Evolutionary conservation across 1,284 basidiomycete genomes (phyloP).

Genomic region (Cerioporus squamosus): DNA sequence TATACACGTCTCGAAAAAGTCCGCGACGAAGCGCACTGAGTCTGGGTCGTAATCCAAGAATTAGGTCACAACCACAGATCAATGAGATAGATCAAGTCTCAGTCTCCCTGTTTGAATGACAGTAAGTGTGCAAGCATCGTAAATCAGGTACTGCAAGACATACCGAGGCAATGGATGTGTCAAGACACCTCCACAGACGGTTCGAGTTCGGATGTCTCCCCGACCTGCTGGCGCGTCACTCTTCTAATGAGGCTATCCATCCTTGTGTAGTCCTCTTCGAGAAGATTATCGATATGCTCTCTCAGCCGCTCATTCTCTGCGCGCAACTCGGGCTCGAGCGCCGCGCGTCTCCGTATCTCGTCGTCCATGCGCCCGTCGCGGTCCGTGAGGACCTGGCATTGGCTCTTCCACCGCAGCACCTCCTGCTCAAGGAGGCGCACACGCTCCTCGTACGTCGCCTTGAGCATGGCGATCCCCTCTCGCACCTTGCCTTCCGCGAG

Average conservation of each 20-base stretch:
- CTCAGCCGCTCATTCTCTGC: constrained; percentile 31
- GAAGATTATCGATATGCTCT: constrained; percentile 25
- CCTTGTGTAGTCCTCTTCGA: constrained; percentile 28
- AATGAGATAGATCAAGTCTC: too few species aligned
- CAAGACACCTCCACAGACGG: neutral
- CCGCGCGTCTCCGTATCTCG: constrained; percentile 58
- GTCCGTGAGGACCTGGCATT: constrained; percentile 52
- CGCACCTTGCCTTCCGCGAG: constrained; percentile 56
- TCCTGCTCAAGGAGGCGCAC: constrained; percentile 53
- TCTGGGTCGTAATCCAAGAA: too few species aligned
- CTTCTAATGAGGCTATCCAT: constrained; percentile 27
- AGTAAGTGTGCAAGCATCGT: too few species aligned
- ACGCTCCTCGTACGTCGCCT: constrained; percentile 48
- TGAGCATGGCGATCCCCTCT: constrained; percentile 54
- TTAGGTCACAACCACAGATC: too few species aligned
- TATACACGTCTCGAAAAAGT: too few species aligned
- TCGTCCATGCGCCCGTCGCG: constrained; percentile 63
- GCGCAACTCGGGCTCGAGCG: constrained; percentile 47
- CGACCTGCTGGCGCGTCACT: constrained; percentile 27
- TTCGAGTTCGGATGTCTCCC: constrained; percentile 21
- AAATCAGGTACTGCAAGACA: too few species aligned
- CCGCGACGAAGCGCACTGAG: too few species aligned
- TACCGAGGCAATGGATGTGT: too few species aligned
- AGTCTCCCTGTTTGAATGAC: too few species aligned
- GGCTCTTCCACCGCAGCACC: constrained; percentile 45